Evolutionary conservation across 371 early-diverging fungal genomes (phyloP).

Genomic region (Mucor velutinosus): DNA sequence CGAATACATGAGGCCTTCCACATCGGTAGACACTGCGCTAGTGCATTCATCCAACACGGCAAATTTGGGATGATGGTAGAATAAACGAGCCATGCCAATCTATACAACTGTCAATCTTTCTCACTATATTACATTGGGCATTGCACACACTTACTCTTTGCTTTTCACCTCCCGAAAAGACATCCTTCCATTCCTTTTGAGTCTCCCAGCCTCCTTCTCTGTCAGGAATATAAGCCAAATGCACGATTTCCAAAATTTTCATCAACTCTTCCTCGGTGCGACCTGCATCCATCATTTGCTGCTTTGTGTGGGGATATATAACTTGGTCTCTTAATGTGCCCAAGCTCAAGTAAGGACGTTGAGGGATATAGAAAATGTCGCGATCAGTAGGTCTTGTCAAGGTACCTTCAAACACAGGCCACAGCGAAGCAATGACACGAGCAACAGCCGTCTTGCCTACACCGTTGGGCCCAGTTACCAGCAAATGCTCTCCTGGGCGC

Average conservation of each 20-base stretch:
- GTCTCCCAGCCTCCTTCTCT: constrained; percentile 92
- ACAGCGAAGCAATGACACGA: constrained; percentile 83
- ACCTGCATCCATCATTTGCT: constrained; percentile 73
- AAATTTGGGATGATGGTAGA: constrained; percentile 86
- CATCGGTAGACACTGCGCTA: constrained; percentile 84
- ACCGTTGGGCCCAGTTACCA: constrained; percentile 83
- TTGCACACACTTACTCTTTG: constrained; percentile 67
- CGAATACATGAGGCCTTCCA: constrained; percentile 89
- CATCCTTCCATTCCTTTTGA: constrained; percentile 89
- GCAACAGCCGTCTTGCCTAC: constrained; percentile 83
- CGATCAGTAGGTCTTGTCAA: constrained; percentile 64
- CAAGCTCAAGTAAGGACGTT: constrained; percentile 85
- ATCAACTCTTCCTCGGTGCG: constrained; percentile 80
- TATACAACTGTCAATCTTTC: constrained; percentile 18
- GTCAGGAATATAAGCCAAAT: constrained; percentile 73
- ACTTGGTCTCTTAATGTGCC: constrained; percentile 87
- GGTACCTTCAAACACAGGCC: constrained; percentile 84
- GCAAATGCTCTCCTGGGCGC: constrained; percentile 66
- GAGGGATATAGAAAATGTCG: constrained; percentile 87
- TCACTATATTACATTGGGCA: not conserved
- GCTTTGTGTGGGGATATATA: constrained; percentile 86
- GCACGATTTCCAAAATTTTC: constrained; percentile 71
- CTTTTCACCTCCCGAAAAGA: constrained; percentile 91
- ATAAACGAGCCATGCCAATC: constrained; percentile 74
- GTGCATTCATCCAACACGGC: constrained; percentile 83